Evolutionary conservation across 2,329 filamentous ascomycete species (phyloP).

Genomic region (Talaromyces funiculosus): DNA sequence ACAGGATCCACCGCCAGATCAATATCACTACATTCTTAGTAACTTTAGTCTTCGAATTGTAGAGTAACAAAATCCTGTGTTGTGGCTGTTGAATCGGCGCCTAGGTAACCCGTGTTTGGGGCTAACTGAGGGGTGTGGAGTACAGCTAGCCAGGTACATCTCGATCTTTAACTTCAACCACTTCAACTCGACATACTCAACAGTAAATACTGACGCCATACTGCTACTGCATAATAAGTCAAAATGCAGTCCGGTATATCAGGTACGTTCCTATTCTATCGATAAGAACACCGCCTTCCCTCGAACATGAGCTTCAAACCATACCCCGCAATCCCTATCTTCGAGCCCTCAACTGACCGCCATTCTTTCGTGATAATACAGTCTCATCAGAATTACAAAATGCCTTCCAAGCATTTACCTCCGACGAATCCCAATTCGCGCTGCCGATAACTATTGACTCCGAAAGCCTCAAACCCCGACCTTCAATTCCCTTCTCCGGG

Average conservation of each 20-base stretch:
- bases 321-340: conserved; percentile 10
- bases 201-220: neutral
- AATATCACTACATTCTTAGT: neutral
- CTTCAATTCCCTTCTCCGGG: conserved; percentile 37
- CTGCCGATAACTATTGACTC: conserved; percentile 43
- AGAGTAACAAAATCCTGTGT: neutral
- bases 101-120: neutral
- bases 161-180: neutral
- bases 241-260: conserved; percentile 48
- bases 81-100: neutral
- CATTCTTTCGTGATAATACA: conserved; percentile 19
- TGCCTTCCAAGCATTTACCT: conserved; percentile 42
- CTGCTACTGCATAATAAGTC: conserved; percentile 1
- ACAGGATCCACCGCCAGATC: neutral
- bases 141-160: neutral
- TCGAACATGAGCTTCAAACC: neutral
- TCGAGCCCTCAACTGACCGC: neutral
- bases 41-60: neutral
- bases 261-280: conserved; percentile 25
- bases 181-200: neutral
- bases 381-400: conserved; percentile 44
- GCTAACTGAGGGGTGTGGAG: neutral
- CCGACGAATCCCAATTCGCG: conserved; percentile 37
- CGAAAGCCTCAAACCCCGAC: conserved; percentile 39
- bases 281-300: neutral